Conservation (phyloP, 2,329 filamentous ascomycete species). For the Verticillium tricorpus region DNA sequence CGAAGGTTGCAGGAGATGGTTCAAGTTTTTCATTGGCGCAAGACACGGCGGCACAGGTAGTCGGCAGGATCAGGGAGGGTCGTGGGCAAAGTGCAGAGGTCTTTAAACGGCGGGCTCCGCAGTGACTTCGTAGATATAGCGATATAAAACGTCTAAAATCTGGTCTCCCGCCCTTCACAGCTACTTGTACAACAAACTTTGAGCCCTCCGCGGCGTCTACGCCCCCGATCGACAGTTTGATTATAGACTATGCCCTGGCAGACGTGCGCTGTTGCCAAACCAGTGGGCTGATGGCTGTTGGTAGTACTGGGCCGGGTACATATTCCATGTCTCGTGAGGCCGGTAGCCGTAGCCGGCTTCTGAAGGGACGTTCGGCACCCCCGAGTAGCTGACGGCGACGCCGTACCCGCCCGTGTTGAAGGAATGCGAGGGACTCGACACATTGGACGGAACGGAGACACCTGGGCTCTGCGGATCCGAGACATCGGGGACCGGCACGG, state of each 20-base stretch:
- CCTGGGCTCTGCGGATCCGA: conserved; percentile 42
- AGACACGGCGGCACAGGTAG: conserved; percentile 26
- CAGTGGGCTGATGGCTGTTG: conserved; percentile 28
- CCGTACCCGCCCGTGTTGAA: conserved; percentile 42
- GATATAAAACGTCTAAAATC: too few species aligned
- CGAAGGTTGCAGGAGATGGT: conserved; percentile 25
- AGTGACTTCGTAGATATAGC: too few species aligned
- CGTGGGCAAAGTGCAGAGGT: too few species aligned
- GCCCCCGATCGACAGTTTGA: too few species aligned
- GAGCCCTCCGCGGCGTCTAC: too few species aligned
- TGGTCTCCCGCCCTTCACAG: too few species aligned
- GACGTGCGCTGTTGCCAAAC: conserved; percentile 16
- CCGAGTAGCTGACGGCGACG: conserved; percentile 41
- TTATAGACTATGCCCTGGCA: conserved; percentile 27
- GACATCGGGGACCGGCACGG: conserved; percentile 34
- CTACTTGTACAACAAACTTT: too few species aligned
- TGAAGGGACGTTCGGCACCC: conserved; percentile 24
- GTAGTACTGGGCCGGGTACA: conserved; percentile 13
- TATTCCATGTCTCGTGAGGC: conserved; percentile 15
- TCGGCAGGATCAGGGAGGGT: conserved; percentile 23
- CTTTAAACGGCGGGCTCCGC: too few species aligned
- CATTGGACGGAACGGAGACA: conserved; percentile 41
- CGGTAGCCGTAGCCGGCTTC: conserved; percentile 31
- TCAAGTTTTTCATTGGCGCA: conserved; percentile 19
- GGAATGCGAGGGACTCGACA: conserved; percentile 48